phyloP scores from a whole-genome alignment of 495 filamentous ascomycete species.

The Durotheca rogersii region DNA sequence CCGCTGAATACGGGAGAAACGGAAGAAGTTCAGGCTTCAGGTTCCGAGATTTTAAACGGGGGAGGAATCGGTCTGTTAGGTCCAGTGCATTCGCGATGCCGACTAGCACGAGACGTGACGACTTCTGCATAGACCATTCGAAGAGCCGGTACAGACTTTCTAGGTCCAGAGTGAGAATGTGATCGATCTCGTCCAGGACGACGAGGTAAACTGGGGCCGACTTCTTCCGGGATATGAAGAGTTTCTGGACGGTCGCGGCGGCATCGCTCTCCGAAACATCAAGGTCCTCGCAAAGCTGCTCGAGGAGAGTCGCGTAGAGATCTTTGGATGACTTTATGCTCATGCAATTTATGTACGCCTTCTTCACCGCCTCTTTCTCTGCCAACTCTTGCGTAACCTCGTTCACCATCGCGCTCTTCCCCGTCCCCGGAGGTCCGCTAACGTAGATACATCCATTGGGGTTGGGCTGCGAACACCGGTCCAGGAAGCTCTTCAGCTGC shows the following conservation, averaged over 20 bases:
- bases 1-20: slow-evolving; percentile 86
- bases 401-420: slow-evolving; percentile 89
- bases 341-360: slow-evolving; percentile 91
- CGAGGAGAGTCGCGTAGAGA: slow-evolving; percentile 72
- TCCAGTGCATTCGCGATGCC: slow-evolving; percentile 98
- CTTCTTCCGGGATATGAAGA: slow-evolving; percentile 65
- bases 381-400: slow-evolving; percentile 66
- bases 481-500: slow-evolving; percentile 69
- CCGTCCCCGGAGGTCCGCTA: slow-evolving; percentile 92
- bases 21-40: slow-evolving; percentile 86
- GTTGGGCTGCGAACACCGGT: slow-evolving; percentile 56
- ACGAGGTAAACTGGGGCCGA: slow-evolving; percentile 65
- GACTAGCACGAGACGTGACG: slow-evolving; percentile 77
- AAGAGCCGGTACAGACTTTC: slow-evolving; percentile 89
- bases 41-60: slow-evolving; percentile 87
- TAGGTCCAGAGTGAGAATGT: slow-evolving; percentile 80
- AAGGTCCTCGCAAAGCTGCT: slow-evolving; percentile 44
- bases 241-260: slow-evolving; percentile 58
- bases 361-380: slow-evolving; percentile 53
- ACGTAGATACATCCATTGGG: slow-evolving; percentile 89
- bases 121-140: slow-evolving; percentile 81
- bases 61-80: slow-evolving; percentile 90
- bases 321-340: slow-evolving; percentile 83
- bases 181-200: slow-evolving; percentile 91
- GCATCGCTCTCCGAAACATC: slow-evolving; percentile 53